These are phyloP conservation scores for Balansia obtecta DNA, from an alignment of 2,329 filamentous ascomycete genomes.

Conservation along the genomic window DNA sequence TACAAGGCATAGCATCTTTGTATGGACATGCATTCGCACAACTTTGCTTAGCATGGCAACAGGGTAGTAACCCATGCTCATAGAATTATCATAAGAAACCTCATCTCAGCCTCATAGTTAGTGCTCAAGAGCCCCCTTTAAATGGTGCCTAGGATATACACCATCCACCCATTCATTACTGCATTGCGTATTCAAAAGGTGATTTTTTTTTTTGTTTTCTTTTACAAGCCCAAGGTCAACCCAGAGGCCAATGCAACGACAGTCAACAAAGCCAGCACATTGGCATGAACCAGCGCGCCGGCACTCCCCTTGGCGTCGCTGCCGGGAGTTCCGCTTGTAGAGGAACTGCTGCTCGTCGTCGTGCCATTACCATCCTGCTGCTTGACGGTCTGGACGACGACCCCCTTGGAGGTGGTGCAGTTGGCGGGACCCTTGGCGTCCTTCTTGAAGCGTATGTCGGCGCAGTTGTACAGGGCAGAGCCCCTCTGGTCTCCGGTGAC, in stretches of 20 bases:
- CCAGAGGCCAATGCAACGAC: slow-evolving; percentile 25
- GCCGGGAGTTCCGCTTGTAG: neutral
- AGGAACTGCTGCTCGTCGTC: neutral
- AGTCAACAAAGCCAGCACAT: slow-evolving; percentile 19
- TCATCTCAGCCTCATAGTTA: neutral
- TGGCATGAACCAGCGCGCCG: slow-evolving; percentile 12
- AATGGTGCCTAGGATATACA: neutral
- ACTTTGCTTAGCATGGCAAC: neutral
- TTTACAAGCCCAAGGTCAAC: slow-evolving; percentile 24
- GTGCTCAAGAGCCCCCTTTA: neutral
- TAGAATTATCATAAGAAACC: neutral
- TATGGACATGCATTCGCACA: neutral
- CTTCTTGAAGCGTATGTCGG: slow-evolving; percentile 56
- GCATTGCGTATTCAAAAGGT: too few relatives aligned
- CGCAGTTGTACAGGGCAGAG: slow-evolving; percentile 60
- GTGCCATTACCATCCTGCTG: slow-evolving; percentile 13
- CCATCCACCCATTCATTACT: neutral
- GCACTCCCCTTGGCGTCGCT: slow-evolving; percentile 9
- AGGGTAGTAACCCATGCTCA: neutral
- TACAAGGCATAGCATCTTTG: neutral
- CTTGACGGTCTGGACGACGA: slow-evolving; percentile 26
- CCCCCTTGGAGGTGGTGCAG: slow-evolving; percentile 23
- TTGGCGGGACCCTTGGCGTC: slow-evolving; percentile 31
- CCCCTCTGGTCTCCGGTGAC: slow-evolving; percentile 47
- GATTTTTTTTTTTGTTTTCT: too few relatives aligned